Base-by-base conservation (phyloP, 208 protist species). In the Wallacemonas sp. region DNA sequence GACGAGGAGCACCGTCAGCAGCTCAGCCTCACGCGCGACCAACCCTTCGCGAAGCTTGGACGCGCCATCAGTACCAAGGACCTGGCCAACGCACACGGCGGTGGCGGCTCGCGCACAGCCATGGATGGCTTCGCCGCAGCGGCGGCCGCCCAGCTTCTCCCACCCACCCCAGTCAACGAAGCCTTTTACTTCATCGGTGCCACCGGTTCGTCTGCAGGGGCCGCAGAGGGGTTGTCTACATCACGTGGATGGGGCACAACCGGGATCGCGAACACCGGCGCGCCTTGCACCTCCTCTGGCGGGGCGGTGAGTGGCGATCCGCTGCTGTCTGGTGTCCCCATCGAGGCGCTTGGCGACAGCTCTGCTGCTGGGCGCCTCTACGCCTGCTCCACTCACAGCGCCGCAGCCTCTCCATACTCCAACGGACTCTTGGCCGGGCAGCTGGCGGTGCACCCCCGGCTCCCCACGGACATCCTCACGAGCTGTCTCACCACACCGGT, bases 401-500 rank as follows among this genome's bases (percentile, higher is more conserved):
- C 42, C 42, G 42, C 24, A 3, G 26, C 45, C 30, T 34, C 50
- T 8, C 36, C 50, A 17, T n/a, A 21, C 13, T 6, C 21, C 50
- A 57, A 19, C 32, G 50, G 50, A 3, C 30, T 57, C 30, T 21
- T 37, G 29, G 30, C 50, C 29, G 50, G 50, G 8, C 55, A 62
- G 34, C 55, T 62, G 19, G 34, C 73, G 6, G 63, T 46, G 6
- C 91, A 96, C 71, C 83, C 79, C 24, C 76, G 72, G 24, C 75
- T 96, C 38, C 91, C 87, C 2, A 89, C 83, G 1, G 99, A 99
- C 81, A 81, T 99, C 22, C 98, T 99, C 63, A 99, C 98, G 3
- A 80, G 96, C n/a, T 99, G 99, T 77, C 84, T 99, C 2, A 99
- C 98, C 0, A 99, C 98, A 29, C 98, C 99, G 1, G 85, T 99